Conservation (phyloP, 305 asterid genomes). For the Fraxinus platypoda region DNA sequence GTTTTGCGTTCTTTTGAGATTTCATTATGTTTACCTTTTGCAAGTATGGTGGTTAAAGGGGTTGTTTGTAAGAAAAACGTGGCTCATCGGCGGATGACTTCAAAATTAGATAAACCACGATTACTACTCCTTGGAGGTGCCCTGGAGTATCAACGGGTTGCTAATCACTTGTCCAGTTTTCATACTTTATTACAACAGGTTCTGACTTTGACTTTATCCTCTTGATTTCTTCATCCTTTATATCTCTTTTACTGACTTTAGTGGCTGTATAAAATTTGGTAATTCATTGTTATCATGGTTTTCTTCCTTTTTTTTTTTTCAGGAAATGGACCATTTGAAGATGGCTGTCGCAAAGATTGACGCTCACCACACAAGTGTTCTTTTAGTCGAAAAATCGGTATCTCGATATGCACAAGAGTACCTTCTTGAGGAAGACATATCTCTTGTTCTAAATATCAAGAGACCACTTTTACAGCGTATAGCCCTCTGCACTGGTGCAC, state of each 20-base stretch:
- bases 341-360: conserved; percentile 93
- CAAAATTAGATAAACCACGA: conserved; percentile 66
- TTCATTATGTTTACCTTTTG: conserved; percentile 25
- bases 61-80: conserved; percentile 86
- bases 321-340: conserved; percentile 96
- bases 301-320: background rate
- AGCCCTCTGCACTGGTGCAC: conserved; percentile 87
- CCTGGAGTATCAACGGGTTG: conserved; percentile 79
- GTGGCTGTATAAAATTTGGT: conserved; percentile 13
- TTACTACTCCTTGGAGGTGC: conserved; percentile 81
- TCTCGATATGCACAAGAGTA: conserved; percentile 88
- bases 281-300: conserved; percentile 16
- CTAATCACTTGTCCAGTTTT: conserved; percentile 81
- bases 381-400: conserved; percentile 81
- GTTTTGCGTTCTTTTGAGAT: conserved; percentile 31
- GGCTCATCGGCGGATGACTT: conserved; percentile 76
- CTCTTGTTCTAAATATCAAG: conserved; percentile 84
- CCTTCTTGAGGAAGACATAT: conserved; percentile 76
- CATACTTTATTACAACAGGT: conserved; percentile 90
- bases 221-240: background rate
- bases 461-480: conserved; percentile 84
- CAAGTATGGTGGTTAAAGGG: conserved; percentile 66
- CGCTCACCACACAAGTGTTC: conserved; percentile 75
- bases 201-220: conserved; percentile 26
- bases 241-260: background rate